Base-by-base conservation (phyloP, 2,329 filamentous ascomycete species). In the Fusarium burgessii region DNA sequence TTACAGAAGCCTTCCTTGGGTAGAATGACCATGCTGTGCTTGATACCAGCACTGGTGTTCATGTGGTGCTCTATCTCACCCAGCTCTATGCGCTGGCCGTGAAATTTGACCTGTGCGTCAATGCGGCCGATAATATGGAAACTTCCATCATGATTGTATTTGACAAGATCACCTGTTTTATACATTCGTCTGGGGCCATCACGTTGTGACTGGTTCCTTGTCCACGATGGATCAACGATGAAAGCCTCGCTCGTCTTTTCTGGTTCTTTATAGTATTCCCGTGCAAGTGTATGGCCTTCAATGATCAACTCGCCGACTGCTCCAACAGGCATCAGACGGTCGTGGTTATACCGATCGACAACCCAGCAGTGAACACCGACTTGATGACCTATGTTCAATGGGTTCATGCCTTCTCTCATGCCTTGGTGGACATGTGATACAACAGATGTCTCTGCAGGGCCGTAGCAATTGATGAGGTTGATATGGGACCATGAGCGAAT, bases 211-310 rank as follows among this genome's bases (percentile, higher is more conserved):
- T 72, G 71, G 8, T 46, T 33, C 14, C 1, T 15, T 3, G 52
- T 29, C 73, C 73, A 75, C 4, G 8, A 9, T 6, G 71, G 73
- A 20, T 73, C 59, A 6, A 56, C 41, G 17, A 80, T 74, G 13
- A 80, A 80, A 0, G 74, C 73, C 10, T 72, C n/a, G 58, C 75
- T 47, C 78, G 84, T 81, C 52, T 68, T 73, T 10, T 76, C 62
- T 5, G 75, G 56, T 7, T 80, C 77, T 52, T 86, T 84, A 27
- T 86, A 77, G 63, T 89, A 89, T 41, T 85, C 85, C 18, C 83
- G 78, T 18, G 84, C 85, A 13, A 89, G 82, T 1, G 82, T 81
- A 46, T 67, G 52, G 15, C 73, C 59, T 47, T 82, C 81, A 12
- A 85, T 74, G 6, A 81, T 61, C 4, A 83, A 59, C 68, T 83